Evolutionary conservation across 2,329 filamentous ascomycete genomes (phyloP).

Genomic region (Periconia sp.): DNA sequence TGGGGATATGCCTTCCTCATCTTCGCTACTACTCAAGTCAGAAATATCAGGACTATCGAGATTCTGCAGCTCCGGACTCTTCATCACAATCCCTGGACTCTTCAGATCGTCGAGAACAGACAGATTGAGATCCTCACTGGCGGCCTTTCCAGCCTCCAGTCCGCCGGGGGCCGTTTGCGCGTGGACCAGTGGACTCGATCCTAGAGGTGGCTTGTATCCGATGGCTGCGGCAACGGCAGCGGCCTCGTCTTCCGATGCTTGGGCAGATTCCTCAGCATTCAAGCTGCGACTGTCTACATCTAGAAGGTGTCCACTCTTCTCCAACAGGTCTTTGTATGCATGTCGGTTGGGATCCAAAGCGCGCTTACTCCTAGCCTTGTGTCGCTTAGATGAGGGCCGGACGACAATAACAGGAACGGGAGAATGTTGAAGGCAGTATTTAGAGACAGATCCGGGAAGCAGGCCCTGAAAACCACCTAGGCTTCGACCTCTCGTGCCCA

Average conservation of each 20-base stretch:
- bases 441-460: constrained; percentile 87
- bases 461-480: constrained; percentile 86
- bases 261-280: constrained; percentile 44
- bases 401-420: constrained; percentile 94
- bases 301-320: constrained; percentile 65
- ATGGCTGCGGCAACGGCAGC: constrained; percentile 58
- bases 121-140: too few species aligned
- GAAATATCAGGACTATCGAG: constrained; percentile 48
- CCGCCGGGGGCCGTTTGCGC: constrained; percentile 33
- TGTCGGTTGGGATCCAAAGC: constrained; percentile 76
- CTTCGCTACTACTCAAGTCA: constrained; percentile 41
- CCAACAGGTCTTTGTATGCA: constrained; percentile 79
- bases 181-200: constrained; percentile 36
- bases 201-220: constrained; percentile 45
- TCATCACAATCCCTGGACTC: constrained; percentile 45
- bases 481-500: constrained; percentile 84
- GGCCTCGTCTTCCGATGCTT: constrained; percentile 52
- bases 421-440: constrained; percentile 93
- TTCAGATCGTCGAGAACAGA: constrained; percentile 33
- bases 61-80: constrained; percentile 47
- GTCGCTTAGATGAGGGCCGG: constrained; percentile 81
- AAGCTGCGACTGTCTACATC: constrained; percentile 54
- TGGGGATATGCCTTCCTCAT: constrained; percentile 40
- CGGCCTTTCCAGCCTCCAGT: too few species aligned
- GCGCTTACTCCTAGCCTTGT: constrained; percentile 89